Conservation (phyloP, 2,329 filamentous ascomycete species). For the Mycocentrospora acerina region DNA sequence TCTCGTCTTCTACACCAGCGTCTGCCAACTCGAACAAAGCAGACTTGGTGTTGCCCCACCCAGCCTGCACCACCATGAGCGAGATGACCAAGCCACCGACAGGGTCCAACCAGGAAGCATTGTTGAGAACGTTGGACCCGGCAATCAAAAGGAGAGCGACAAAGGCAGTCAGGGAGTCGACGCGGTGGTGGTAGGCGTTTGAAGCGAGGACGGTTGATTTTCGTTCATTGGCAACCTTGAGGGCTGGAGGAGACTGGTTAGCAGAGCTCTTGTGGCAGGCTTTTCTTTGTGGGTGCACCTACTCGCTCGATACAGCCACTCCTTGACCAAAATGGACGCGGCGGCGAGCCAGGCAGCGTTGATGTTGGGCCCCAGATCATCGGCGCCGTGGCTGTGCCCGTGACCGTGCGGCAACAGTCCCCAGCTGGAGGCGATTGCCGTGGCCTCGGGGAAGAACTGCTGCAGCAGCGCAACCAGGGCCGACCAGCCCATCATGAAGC, state of each 20-base stretch:
- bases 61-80: conserved; percentile 87
- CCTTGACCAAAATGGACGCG: conserved; percentile 88
- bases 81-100: conserved; percentile 92
- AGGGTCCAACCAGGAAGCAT: conserved; percentile 90
- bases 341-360: conserved; percentile 94
- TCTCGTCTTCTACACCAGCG: conserved; percentile 80
- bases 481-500: conserved; percentile 81
- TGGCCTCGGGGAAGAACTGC: conserved; percentile 52
- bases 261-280: conserved; percentile 4
- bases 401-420: conserved; percentile 57
- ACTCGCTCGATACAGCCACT: conserved; percentile 97
- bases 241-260: conserved; percentile 60
- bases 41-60: conserved; percentile 78
- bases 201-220: conserved; percentile 95
- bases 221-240: conserved; percentile 92
- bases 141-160: conserved; percentile 88
- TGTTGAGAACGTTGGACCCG: conserved; percentile 80
- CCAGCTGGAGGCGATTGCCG: conserved; percentile 45
- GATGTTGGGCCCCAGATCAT: conserved; percentile 73
- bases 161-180: conserved; percentile 93
- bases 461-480: conserved; percentile 60
- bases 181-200: conserved; percentile 93
- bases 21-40: conserved; percentile 90
- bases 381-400: conserved; percentile 59
- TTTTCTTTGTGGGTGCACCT: conserved; percentile 26